A percentile compares a stretch with the other conserved stretches of the same genome.
phyloP scores from a whole-genome alignment of 345 rosid species.

The Viola odorata region DNA sequence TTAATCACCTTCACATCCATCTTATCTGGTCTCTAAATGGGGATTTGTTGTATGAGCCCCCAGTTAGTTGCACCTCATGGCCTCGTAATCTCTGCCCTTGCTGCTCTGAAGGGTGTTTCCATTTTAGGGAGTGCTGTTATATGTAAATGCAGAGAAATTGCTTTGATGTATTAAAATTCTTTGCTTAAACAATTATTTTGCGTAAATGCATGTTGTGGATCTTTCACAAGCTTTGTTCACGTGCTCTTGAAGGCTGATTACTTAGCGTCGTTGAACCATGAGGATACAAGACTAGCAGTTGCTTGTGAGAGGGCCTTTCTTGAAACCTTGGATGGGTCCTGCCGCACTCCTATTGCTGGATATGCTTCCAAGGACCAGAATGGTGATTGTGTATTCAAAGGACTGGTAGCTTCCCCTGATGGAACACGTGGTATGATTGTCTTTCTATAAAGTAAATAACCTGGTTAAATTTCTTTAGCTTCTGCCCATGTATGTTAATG shows the following conservation, averaged over 20 bases:
- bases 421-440: slow-evolving; percentile 64
- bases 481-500: not conserved
- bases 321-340: slow-evolving; percentile 81
- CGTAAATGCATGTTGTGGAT: no score
- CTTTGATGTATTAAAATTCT: no score
- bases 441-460: not conserved
- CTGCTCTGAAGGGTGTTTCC: not conserved
- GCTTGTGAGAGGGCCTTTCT: slow-evolving; percentile 90
- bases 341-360: slow-evolving; percentile 99
- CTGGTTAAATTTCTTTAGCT: not conserved
- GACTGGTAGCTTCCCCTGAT: slow-evolving; percentile 92
- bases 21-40: no score
- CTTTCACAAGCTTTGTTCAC: not conserved
- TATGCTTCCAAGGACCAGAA: slow-evolving; percentile 68
- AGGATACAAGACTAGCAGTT: slow-evolving; percentile 88
- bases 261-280: slow-evolving; percentile 83
- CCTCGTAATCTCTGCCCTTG: no score
- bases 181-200: no score
- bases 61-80: no score
- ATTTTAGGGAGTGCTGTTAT: no score
- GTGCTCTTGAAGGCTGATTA: slow-evolving; percentile 47
- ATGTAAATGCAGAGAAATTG: no score
- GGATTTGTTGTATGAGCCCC: no score
- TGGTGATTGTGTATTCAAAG: slow-evolving; percentile 78
- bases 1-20: no score